phyloP scores from a whole-genome alignment of 768 basidiomycete genomes.

The Lepiota venenata region DNA sequence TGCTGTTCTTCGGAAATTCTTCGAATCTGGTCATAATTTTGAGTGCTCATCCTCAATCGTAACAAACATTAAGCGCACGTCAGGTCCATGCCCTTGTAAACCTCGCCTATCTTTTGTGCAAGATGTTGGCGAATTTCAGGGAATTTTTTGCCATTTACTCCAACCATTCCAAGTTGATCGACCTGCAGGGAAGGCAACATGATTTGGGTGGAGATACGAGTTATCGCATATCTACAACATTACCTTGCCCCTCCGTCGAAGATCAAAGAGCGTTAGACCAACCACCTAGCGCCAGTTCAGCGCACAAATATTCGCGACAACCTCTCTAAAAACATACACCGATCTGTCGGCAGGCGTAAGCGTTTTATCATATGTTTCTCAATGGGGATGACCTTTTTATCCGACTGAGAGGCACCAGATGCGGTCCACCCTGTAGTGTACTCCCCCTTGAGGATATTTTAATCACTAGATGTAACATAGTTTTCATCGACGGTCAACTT shows the following conservation, averaged over 20 bases:
- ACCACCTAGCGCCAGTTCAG: constrained; percentile 59
- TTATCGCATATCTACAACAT: not conserved
- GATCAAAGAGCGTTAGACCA: constrained; percentile 85
- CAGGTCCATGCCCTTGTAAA: constrained; percentile 86
- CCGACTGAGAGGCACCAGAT: constrained; percentile 89
- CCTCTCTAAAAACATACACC: constrained; percentile 44
- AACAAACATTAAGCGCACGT: constrained; percentile 43
- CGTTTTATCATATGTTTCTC: not conserved
- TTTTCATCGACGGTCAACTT: constrained; percentile 15
- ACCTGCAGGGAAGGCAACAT: constrained; percentile 40
- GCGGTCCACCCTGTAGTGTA: constrained; percentile 96
- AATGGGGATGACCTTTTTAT: constrained; percentile 73
- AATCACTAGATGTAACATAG: not conserved
- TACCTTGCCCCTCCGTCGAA: constrained; percentile 80
- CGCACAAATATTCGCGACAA: not conserved
- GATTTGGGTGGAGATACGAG: not conserved
- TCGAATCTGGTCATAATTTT: constrained; percentile 53
- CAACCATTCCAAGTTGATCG: constrained; percentile 79
- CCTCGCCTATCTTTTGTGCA: constrained; percentile 74
- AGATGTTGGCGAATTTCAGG: constrained; percentile 82
- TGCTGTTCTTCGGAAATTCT: constrained; percentile 69
- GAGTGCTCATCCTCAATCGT: not conserved
- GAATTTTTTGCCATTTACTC: constrained; percentile 85
- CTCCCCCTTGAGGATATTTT: constrained; percentile 51
- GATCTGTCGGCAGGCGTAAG: constrained; percentile 39